Evolutionary conservation across 1,139 yeast species (phyloP).

Genomic region (Magnusiomyces suaveolens): DNA sequence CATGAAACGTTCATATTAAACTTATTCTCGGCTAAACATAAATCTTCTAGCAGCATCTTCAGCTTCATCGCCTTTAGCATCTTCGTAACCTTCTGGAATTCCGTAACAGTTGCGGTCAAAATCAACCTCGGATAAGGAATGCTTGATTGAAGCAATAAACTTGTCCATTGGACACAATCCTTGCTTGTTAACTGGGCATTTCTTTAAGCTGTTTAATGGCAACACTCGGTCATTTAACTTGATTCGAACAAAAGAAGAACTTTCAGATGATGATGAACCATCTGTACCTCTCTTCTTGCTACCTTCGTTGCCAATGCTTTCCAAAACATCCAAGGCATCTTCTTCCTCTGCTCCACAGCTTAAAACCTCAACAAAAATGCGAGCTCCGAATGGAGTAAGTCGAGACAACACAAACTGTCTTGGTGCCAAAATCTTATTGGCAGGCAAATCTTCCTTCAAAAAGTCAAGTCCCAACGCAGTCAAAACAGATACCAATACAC

Average conservation of each 20-base stretch:
- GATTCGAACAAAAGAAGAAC: conserved; percentile 26
- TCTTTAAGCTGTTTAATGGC: conserved; percentile 31
- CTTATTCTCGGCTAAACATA: neutral
- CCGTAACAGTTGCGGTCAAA: conserved; percentile 34
- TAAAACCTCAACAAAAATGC: conserved; percentile 35
- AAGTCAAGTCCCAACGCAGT: conserved; percentile 35
- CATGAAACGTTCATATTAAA: too few relatives aligned
- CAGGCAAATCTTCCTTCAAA: conserved; percentile 31
- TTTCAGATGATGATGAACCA: neutral
- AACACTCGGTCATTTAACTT: conserved; percentile 35
- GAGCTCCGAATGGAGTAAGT: conserved; percentile 38
- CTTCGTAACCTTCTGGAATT: conserved; percentile 6
- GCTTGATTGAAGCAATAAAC: conserved; percentile 30
- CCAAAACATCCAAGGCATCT: neutral
- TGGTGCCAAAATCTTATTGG: conserved; percentile 33
- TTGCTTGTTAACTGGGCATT: conserved; percentile 29
- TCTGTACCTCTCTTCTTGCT: conserved; percentile 13
- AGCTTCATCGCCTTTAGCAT: neutral
- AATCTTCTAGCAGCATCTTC: neutral
- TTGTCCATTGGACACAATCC: conserved; percentile 33
- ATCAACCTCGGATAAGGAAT: conserved; percentile 28
- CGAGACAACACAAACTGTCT: conserved; percentile 35
- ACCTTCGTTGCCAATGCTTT: neutral
- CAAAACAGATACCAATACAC: conserved; percentile 33
- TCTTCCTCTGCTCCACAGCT: conserved; percentile 27